Percentiles rank a stretch among this genome's conserved stretches.
These are phyloP conservation scores for Exophiala phaeomuriformis DNA, from an alignment of 2,329 filamentous ascomycete genomes.

Conservation along the genomic window DNA sequence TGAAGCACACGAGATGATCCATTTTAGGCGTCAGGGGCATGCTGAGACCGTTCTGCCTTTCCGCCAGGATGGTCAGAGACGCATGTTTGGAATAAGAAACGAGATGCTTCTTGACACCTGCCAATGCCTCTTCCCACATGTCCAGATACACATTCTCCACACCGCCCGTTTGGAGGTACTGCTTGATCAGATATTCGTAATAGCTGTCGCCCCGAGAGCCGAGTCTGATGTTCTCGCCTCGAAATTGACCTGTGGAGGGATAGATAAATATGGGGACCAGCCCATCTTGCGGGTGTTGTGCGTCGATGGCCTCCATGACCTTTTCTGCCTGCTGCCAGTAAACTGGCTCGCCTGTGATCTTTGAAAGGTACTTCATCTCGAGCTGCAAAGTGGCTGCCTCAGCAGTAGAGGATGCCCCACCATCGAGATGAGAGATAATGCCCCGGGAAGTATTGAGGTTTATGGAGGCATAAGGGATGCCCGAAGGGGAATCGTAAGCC, in stretches of 20 bases:
- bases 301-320: slow-evolving; percentile 84
- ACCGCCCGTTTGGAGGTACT: slow-evolving; percentile 87
- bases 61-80: slow-evolving; percentile 80
- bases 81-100: slow-evolving; percentile 77
- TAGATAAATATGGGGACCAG: slow-evolving; percentile 89
- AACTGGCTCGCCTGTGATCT: slow-evolving; percentile 81
- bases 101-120: slow-evolving; percentile 82
- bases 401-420: slow-evolving; percentile 84
- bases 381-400: slow-evolving; percentile 89
- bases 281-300: slow-evolving; percentile 69
- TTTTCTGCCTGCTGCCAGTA: slow-evolving; percentile 92
- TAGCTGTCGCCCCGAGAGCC: slow-evolving; percentile 95
- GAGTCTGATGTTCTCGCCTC: slow-evolving; percentile 76
- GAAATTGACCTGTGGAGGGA: slow-evolving; percentile 69
- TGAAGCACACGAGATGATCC: slow-evolving; percentile 97
- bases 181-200: slow-evolving; percentile 98
- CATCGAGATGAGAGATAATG: slow-evolving; percentile 73
- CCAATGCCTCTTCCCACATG: slow-evolving; percentile 84
- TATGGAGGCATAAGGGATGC: slow-evolving; percentile 83
- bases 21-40: slow-evolving; percentile 73
- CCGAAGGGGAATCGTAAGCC: slow-evolving; percentile 80
- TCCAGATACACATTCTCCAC: slow-evolving; percentile 79
- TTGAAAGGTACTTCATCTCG: slow-evolving; percentile 94
- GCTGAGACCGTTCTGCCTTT: slow-evolving; percentile 67
- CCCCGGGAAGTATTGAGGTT: slow-evolving; percentile 72